Evolutionary conservation across 208 protist species (phyloP).

Genomic region (Acanthamoeba sp.): DNA sequence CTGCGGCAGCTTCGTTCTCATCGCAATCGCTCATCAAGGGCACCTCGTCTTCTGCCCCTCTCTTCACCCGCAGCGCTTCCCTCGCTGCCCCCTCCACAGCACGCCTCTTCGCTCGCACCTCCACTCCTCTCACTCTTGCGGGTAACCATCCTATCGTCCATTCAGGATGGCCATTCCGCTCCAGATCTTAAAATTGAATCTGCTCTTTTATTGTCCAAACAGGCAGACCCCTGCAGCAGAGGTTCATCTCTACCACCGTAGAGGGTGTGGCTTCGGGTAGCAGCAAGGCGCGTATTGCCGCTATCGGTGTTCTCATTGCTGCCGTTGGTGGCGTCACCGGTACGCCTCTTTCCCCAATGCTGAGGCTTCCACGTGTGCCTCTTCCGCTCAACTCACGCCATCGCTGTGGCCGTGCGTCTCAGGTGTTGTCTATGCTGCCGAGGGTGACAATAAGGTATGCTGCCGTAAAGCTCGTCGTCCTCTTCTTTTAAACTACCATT

Average conservation of each 20-base stretch:
- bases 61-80: neutral
- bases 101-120: neutral
- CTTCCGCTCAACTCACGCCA: neutral
- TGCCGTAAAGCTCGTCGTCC: too few relatives aligned
- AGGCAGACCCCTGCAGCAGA: neutral
- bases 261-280: neutral
- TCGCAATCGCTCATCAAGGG: neutral
- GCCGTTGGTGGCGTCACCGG: neutral
- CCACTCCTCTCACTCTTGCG: neutral
- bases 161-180: too few relatives aligned
- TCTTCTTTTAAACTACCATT: too few relatives aligned
- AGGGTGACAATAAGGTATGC: neutral
- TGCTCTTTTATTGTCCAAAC: neutral
- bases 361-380: too few relatives aligned
- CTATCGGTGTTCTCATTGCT: neutral
- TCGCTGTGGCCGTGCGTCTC: neutral
- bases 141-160: neutral
- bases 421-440: constrained; percentile 18
- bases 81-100: neutral
- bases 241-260: neutral
- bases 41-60: neutral
- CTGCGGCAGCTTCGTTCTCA: neutral
- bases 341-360: neutral
- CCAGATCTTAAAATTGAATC: neutral
- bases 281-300: neutral